Percentiles rank a stretch among this genome's conserved stretches.
Conservation (phyloP, 805 yeast genomes). For the Candida sanyiensis region DNA sequence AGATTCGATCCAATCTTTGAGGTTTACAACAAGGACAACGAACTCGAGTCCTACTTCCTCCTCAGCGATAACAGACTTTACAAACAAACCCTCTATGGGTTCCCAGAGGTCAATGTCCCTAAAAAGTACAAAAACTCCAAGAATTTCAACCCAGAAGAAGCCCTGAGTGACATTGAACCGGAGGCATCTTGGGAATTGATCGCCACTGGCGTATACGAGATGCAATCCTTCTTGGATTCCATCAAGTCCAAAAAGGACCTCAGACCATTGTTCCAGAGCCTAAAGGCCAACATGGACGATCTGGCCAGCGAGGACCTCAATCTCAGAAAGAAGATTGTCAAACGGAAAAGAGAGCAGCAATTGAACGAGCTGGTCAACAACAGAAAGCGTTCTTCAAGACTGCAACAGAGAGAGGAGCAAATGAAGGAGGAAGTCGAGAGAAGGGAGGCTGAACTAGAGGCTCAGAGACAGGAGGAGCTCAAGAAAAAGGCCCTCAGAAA, state of each 20-base stretch:
- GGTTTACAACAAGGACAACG: constrained; percentile 8
- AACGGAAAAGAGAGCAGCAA: constrained; percentile 57
- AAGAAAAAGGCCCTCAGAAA: constrained; percentile 35
- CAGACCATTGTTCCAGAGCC: constrained; percentile 28
- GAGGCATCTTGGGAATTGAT: constrained; percentile 34
- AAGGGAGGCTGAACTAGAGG: constrained; percentile 25
- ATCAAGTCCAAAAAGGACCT: constrained; percentile 27
- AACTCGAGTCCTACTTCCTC: constrained; percentile 28
- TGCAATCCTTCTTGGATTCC: constrained; percentile 28
- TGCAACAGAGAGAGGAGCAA: constrained; percentile 65
- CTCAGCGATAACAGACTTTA: constrained; percentile 52
- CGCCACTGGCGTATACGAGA: constrained; percentile 40
- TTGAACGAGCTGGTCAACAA: constrained; percentile 58
- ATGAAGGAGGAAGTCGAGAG: constrained; percentile 40
- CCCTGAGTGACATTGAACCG: constrained; percentile 32
- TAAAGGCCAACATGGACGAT: constrained; percentile 30
- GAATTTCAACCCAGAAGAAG: constrained; percentile 22
- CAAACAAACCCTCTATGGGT: constrained; percentile 28
- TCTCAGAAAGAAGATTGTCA: constrained; percentile 47
- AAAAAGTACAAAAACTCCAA: constrained; percentile 29
- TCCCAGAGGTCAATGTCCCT: constrained; percentile 31
- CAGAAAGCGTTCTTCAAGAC: constrained; percentile 68
- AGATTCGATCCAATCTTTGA: constrained; percentile 30
- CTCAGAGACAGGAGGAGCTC: constrained; percentile 32
- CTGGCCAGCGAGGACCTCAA: constrained; percentile 42